Conservation (phyloP, 23 red algal species). For the Gracilaria vermiculophylla region DNA sequence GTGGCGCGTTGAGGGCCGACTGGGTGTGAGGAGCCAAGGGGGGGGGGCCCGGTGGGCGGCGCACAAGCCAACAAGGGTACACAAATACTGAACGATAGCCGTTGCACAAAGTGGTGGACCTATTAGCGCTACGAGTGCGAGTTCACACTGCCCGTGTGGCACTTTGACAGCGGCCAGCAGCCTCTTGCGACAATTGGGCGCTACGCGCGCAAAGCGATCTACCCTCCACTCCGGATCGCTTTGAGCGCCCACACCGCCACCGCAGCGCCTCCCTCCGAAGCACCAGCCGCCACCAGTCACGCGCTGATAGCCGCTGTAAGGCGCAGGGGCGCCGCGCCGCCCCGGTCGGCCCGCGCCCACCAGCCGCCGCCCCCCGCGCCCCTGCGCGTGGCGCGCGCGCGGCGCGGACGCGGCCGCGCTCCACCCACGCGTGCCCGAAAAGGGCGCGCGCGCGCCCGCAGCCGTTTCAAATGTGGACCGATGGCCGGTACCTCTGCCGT, state of each 20-base stretch:
- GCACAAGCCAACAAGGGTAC: too few relatives aligned
- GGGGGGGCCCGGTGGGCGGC: too few relatives aligned
- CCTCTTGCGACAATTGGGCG: slow-evolving; percentile 4
- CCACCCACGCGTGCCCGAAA: not conserved
- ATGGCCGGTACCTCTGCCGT: not conserved
- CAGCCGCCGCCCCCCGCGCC: not conserved
- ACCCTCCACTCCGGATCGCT: not conserved
- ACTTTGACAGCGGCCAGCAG: too few relatives aligned
- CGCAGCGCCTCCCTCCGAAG: not conserved
- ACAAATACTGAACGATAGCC: too few relatives aligned
- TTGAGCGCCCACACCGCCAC: too few relatives aligned
- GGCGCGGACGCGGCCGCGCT: not conserved
- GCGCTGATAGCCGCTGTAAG: not conserved
- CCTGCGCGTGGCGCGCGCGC: not conserved
- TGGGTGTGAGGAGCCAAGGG: too few relatives aligned
- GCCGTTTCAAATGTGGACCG: slow-evolving; percentile 12
- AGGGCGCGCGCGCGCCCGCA: slow-evolving; percentile 5
- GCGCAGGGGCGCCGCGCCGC: not conserved
- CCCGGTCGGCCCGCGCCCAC: not conserved
- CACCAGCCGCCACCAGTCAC: not conserved
- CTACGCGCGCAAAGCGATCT: not conserved
- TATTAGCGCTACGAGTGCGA: too few relatives aligned
- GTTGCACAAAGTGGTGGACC: too few relatives aligned
- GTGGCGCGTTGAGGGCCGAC: too few relatives aligned
- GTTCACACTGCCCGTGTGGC: not conserved